phyloP scores from a whole-genome alignment of 331 rosid species.

The Stylosanthes scabra region DNA sequence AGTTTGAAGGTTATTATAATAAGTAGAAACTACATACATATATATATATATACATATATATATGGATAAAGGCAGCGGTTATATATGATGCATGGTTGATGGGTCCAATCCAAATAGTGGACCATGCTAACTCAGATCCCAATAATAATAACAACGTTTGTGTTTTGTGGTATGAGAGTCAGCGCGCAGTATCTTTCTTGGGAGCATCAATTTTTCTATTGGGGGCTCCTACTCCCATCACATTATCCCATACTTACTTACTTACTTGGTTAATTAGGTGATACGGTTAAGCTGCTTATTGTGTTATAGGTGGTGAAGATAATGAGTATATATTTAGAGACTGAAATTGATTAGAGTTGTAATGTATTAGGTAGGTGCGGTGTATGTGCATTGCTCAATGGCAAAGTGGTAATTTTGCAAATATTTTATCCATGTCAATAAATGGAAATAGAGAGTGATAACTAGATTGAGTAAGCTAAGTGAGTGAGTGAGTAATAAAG shows the following conservation, averaged over 20 bases:
- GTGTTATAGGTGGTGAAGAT: too few relatives aligned
- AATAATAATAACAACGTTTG: slow-evolving; percentile 45
- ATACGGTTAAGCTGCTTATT: slow-evolving; percentile 33
- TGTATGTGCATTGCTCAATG: slow-evolving; percentile 30
- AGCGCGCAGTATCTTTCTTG: slow-evolving; percentile 68
- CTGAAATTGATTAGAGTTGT: slow-evolving; percentile 12
- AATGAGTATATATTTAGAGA: neutral
- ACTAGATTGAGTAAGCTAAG: slow-evolving; percentile 41
- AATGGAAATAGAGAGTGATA: slow-evolving; percentile 38
- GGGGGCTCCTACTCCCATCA: slow-evolving; percentile 44
- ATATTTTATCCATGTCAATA: slow-evolving; percentile 45
- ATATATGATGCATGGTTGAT: slow-evolving; percentile 16
- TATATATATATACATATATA: slow-evolving; percentile 25
- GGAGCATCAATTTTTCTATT: slow-evolving; percentile 64
- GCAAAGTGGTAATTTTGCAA: slow-evolving; percentile 36
- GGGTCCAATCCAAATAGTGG: slow-evolving; percentile 50
- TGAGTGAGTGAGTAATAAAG: slow-evolving; percentile 7
- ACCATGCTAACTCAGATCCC: slow-evolving; percentile 28
- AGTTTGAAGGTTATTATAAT: neutral
- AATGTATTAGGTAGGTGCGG: slow-evolving; percentile 29
- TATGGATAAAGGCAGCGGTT: slow-evolving; percentile 32
- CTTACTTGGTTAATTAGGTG: slow-evolving; percentile 49
- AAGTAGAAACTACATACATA: slow-evolving; percentile 31
- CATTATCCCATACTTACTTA: slow-evolving; percentile 42
- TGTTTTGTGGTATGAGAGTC: slow-evolving; percentile 59